Base-by-base conservation (phyloP, 495 filamentous ascomycete species). In the Staphylotrichum tortipilum region DNA sequence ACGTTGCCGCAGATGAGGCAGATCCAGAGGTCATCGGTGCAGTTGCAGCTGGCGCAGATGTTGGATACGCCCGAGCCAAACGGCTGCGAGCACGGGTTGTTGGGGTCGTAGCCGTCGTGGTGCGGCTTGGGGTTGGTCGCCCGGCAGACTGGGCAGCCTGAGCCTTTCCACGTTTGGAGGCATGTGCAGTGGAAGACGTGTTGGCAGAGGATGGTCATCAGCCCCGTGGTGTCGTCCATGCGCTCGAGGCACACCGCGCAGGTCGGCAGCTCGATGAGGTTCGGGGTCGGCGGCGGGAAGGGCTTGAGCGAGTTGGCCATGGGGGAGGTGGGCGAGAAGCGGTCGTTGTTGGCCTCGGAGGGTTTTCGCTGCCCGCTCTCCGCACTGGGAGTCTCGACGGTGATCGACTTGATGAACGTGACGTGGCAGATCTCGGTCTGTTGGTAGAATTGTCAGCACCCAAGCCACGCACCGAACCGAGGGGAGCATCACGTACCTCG, bases 171-270 rank as follows among this genome's bases (percentile, higher is more conserved):
- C 60, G 94, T 97, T 57, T 94, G 86, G 1, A 98, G 75, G 69
- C 92, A 98, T 6, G 85, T 88, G 65, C 92, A 98, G 69, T 98
- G 92, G 63, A 98, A 98, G 47, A 98, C 89, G 56, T 98, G 92
- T 59, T 97, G 94, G 65, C 92, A 98, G 53, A 91, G 82, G 30
- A 97, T 97, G 1, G 92, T 98, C 56, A 97, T 78, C 3, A 98
- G 72, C 4, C 92, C 92, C 0, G 88, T 89, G 6, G 90, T 95
- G 58, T 98, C 90, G 56, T 98, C 92, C 92, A 98, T 98, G 29
- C 92, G 84, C 68, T 98, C 92, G 11, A 98, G 77, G 56, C 92
- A 98, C 12, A 98, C 94, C 1, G 94, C 88, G 54, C 92, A 98
- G 3, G 94, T 98, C 4, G 92, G 92, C 1, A 98, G 75, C 67